Evolutionary conservation across 2,329 filamentous ascomycete species (phyloP).

Genomic region (Orbilia blumenaviensis): DNA sequence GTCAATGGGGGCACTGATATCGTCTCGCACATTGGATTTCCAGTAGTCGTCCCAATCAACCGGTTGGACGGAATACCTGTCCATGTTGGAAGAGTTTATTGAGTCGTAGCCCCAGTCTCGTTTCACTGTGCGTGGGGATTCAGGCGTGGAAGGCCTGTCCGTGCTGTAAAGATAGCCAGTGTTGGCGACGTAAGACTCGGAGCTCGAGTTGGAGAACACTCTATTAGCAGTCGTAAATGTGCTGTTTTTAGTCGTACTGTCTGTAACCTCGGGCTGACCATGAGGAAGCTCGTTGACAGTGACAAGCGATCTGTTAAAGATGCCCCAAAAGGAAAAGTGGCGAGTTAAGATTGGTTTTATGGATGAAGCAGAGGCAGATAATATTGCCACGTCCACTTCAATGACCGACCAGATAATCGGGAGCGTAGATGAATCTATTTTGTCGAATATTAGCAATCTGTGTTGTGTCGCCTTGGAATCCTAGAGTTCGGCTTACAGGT

Average conservation of each 20-base stretch:
- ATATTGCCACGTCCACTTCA: slow-evolving; percentile 46
- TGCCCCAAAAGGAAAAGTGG: slow-evolving; percentile 43
- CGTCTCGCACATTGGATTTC: slow-evolving; percentile 34
- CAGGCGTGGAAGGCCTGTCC: slow-evolving; percentile 18
- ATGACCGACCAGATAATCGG: slow-evolving; percentile 48
- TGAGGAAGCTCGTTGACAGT: slow-evolving; percentile 50
- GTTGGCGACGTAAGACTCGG: slow-evolving; percentile 41
- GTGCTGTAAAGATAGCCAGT: slow-evolving; percentile 39
- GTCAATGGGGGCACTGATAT: slow-evolving; percentile 47
- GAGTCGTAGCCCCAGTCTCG: slow-evolving; percentile 45
- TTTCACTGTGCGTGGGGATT: slow-evolving; percentile 39
- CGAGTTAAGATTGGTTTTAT: slow-evolving; percentile 45
- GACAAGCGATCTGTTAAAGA: slow-evolving; percentile 46
- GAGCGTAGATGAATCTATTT: slow-evolving; percentile 33
- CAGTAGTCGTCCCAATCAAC: slow-evolving; percentile 50
- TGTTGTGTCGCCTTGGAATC: too few relatives aligned
- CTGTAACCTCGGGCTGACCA: slow-evolving; percentile 23
- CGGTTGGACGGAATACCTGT: slow-evolving; percentile 33
- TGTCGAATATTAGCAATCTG: too few relatives aligned
- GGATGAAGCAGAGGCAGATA: slow-evolving; percentile 41
- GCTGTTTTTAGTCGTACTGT: slow-evolving; percentile 41
- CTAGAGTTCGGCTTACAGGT: slow-evolving; percentile 27
- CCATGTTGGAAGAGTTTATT: slow-evolving; percentile 42
- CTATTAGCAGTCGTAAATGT: slow-evolving; percentile 47
- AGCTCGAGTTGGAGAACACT: slow-evolving; percentile 40